These are phyloP conservation scores for Oryza meridionalis DNA, from an alignment of 176 grass and related monocot species.

Conservation along the genomic window DNA sequence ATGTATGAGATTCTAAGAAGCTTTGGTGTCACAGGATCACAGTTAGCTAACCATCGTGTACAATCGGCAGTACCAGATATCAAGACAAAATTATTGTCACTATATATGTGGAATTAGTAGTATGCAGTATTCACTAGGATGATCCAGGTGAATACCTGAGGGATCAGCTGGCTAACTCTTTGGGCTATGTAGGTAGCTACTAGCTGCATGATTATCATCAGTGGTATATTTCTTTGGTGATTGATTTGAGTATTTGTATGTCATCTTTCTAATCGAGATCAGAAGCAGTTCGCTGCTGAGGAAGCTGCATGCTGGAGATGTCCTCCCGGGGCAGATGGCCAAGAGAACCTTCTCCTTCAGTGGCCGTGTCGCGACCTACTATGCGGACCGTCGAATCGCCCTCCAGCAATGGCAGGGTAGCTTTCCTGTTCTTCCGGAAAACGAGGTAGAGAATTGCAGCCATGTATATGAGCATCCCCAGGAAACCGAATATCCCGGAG, in stretches of 20 bases:
- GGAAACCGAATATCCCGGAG: slow-evolving; percentile 76
- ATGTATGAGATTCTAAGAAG: neutral
- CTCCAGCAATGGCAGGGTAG: slow-evolving; percentile 58
- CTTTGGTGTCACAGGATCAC: neutral
- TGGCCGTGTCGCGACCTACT: neutral
- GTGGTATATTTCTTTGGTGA: slow-evolving; percentile 20
- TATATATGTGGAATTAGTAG: no score
- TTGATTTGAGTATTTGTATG: neutral
- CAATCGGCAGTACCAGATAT: neutral
- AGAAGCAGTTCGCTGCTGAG: slow-evolving; percentile 45
- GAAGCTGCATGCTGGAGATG: slow-evolving; percentile 95
- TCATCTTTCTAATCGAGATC: slow-evolving; percentile 58
- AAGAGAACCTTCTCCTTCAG: slow-evolving; percentile 44
- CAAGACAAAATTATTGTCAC: slow-evolving; percentile 4
- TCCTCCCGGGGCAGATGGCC: slow-evolving; percentile 84
- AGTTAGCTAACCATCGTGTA: slow-evolving; percentile 20
- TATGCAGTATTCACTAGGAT: slow-evolving; percentile 2
- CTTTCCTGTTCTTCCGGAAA: slow-evolving; percentile 78
- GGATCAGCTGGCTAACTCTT: slow-evolving; percentile 10
- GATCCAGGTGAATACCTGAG: slow-evolving; percentile 14
- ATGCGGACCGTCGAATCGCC: slow-evolving; percentile 44
- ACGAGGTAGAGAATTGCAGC: slow-evolving; percentile 73
- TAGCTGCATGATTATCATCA: slow-evolving; percentile 14
- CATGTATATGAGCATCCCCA: slow-evolving; percentile 80
- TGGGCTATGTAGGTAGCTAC: neutral